Base-by-base conservation (phyloP, 2,329 filamentous ascomycete genomes). In the Penicillium janthinellum region DNA sequence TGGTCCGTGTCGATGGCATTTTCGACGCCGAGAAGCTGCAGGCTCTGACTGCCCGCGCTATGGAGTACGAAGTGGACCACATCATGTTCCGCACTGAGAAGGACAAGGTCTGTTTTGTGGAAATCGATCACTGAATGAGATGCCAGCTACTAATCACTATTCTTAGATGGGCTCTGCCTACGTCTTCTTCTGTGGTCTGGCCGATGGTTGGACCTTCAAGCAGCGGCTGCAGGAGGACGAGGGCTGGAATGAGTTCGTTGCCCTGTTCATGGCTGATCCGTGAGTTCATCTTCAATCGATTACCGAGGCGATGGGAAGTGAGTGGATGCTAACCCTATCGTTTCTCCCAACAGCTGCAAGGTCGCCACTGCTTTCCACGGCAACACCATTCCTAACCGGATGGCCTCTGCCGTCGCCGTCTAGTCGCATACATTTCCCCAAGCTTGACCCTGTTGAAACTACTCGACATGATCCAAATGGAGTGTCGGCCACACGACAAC, bases 181-280 rank as follows among this genome's bases (percentile, higher is more conserved):
- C 35, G 11, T 64, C 10, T 60, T 54, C 48, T 66, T 66, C 58
- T 61, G 57, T 20, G 41, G 56, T 8, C 22, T 66, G 2, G 20
- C 45, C 10, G 53, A 59, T 14, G 62, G 54, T 6, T 58, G 57
- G 47, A 34, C 50, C 1, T 59, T 65, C 39, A 41, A 57, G 11
- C 44, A 54, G 2, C 17, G 20, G 14, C 44, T 47, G 3, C 31
- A 58, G 10, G 49, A 59, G 35, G 53, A 61, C 3, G 52, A 56
- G 14, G n/a, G 17, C 1, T 66, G 56, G 59, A 22, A 51, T 2
- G 54, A 56, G 17, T 61, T 54, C 38, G 41, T 38, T 5, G n/a
- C 44, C 7, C 45, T 20, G 3, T 66, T 61, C n/a, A 44, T 61
- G n/a, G 28, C 53, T 48, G 64, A 66, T 25, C 60, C 64, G 64